Evolutionary conservation across 768 basidiomycete genomes (phyloP), one percentile per base, ranked within the genome.

Genomic region (Russula virescens): DNA sequence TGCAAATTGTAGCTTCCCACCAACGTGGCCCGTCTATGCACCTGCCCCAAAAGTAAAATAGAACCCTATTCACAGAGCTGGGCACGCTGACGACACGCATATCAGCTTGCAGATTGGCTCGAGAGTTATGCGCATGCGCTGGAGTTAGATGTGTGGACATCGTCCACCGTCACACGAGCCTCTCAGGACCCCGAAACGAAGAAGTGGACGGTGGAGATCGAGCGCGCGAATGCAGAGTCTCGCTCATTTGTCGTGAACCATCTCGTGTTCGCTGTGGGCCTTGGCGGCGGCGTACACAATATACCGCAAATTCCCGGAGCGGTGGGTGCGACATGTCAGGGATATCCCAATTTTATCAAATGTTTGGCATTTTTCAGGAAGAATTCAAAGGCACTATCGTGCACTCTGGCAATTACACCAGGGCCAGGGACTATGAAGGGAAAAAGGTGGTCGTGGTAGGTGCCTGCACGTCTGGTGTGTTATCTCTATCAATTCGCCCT

Each of bases 121-220:
- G 87, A 88, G 72, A 76, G 72, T 60, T 88, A 87, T 68, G 84
- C 83, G 1, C 77, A 81, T 13, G 69, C 76, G 2, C 71, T 88
- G 60, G 87, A 87, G 63, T 73, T 88, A 57, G 83, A 86, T 66
- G 78, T 84, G 6, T 87, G 86, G 86, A 82, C 79, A n/a, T 80
- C 69, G 10, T 69, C 73, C 19, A 69, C 60, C 2, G 61, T 66
- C 46, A 60, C 58, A 19, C 54, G 43, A 14, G 60, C 67, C 19
- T 48, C 42, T n/a, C 67, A 68, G 45, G 65, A 68, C 46, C 61
- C 67, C 14, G 40, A 62, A 46, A 66, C 61, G 25, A 62, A 66
- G 49, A 62, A 66, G 47, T 66, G 67, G 67, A 63, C 67, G 0
- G 49, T 68, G n/a, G 49, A 43, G 21, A 59, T 68, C 38, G 58